A percentile compares a stretch with the other conserved stretches of the same genome.
Evolutionary conservation across 768 basidiomycete genomes (phyloP).

Genomic region (Kwoniella dendrophila): DNA sequence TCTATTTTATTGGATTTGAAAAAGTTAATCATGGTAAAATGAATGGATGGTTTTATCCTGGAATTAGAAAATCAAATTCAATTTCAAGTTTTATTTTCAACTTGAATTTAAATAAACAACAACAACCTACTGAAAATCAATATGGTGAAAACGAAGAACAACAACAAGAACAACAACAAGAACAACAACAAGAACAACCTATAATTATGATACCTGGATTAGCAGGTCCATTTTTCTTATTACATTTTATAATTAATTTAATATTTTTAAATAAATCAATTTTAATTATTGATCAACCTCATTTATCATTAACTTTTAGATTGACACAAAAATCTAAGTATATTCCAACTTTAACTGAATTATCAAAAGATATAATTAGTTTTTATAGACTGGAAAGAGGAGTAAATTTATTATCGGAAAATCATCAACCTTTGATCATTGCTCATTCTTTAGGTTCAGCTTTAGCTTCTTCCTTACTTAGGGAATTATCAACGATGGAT

Average conservation of each 20-base stretch:
- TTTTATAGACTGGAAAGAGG: too few relatives aligned
- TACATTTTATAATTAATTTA: slow-evolving; percentile 18
- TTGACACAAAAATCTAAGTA: not conserved
- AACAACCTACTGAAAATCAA: too few relatives aligned
- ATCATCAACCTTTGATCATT: slow-evolving; percentile 12
- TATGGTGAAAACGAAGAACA: not conserved
- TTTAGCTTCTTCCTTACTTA: slow-evolving; percentile 11
- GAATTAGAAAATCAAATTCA: too few relatives aligned
- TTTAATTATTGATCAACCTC: slow-evolving; percentile 26
- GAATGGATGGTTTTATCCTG: not conserved
- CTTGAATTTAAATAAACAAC: too few relatives aligned
- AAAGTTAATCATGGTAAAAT: not conserved
- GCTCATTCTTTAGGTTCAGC: slow-evolving; percentile 27
- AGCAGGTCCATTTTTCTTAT: slow-evolving; percentile 16
- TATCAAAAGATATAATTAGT: not conserved
- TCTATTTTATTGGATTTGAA: slow-evolving; percentile 13
- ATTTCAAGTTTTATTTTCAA: too few relatives aligned
- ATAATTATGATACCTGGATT: slow-evolving; percentile 25
- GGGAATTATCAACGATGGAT: not conserved
- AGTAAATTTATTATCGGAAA: too few relatives aligned
- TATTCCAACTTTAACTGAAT: not conserved
- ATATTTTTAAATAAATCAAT: slow-evolving; percentile 11
- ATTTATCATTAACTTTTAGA: slow-evolving; percentile 9
- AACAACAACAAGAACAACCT: slow-evolving; percentile 15
- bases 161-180: not conserved